Percentiles rank a stretch among this genome's conserved stretches.
phyloP scores from a whole-genome alignment of 2,329 filamentous ascomycete species.

The Aspergillus fumigatus region DNA sequence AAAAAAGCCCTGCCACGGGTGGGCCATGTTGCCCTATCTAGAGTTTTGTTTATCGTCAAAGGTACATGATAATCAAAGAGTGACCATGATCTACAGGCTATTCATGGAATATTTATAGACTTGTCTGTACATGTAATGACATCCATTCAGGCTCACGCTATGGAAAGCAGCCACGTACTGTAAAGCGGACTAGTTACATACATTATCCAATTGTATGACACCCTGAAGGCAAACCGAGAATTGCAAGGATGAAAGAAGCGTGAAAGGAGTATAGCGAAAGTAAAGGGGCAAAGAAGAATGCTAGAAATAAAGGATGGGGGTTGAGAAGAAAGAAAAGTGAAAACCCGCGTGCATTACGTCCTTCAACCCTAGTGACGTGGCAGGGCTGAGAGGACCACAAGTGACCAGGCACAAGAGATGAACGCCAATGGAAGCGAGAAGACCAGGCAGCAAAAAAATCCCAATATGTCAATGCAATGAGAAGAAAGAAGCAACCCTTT shows the following conservation, averaged over 20 bases:
- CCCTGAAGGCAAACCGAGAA: constrained; percentile 24
- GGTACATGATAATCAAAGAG: not conserved
- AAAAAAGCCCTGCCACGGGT: constrained; percentile 9
- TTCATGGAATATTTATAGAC: not conserved
- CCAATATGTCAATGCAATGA: constrained; percentile 13
- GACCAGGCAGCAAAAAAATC: constrained; percentile 5
- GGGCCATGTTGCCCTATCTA: constrained; percentile 12
- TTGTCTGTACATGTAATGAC: constrained; percentile 7
- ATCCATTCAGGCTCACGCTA: constrained; percentile 12
- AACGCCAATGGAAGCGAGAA: constrained; percentile 22
- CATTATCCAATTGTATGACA: constrained; percentile 34
- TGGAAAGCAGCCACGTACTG: constrained; percentile 9
- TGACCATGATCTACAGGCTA: not conserved
- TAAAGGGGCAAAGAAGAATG: constrained; percentile 14
- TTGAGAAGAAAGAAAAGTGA: constrained; percentile 5
- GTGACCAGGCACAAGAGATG: constrained; percentile 25
- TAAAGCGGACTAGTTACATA: constrained; percentile 32
- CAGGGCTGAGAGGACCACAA: constrained; percentile 31
- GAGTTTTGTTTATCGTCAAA: constrained; percentile 13
- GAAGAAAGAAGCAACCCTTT: constrained; percentile 23
- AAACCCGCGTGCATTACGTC: constrained; percentile 18
- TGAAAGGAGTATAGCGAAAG: constrained; percentile 10
- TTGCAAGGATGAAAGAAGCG: constrained; percentile 7
- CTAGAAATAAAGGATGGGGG: constrained; percentile 19
- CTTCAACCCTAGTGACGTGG: constrained; percentile 38